Base-by-base conservation (phyloP, 176 grass and related monocot species). In the Avena eriantha region DNA sequence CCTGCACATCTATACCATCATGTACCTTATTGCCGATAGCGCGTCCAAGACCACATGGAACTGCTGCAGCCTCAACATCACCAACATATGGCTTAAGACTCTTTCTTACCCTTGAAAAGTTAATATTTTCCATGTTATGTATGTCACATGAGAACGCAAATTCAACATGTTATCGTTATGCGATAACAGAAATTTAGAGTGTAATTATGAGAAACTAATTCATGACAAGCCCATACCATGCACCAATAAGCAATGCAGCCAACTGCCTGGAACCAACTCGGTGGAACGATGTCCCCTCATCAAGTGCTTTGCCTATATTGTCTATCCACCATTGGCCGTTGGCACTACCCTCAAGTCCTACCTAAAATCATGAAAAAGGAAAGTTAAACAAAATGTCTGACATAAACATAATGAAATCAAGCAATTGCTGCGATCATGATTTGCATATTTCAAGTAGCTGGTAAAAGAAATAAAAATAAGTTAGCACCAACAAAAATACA, bases 251-350 rank as follows among this genome's bases (percentile, higher is more conserved):
- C 79, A 98, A 86, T 74, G 91, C 96, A 72, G 93, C 96, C 86
- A 98, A 87, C 76, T 98, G 96, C 79, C 96, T 95, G 59, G 96
- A 98, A 87, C 96, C 96, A 94, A 98, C 96, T 81, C 92, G 93
- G 48, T 96, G 90, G 86, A 98, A 98, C 14, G 90, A 89, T 43
- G 84, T 87, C 67, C 96, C 96, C 84, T 98, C 93, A 60, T 92
- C 93, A 87, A 98, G 86, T 12, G 93, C 92, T 83, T 89, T 95
- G 53, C 96, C 96, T 78, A 98, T 98, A 85, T 92, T 88, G 33
- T 94, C 93, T 86, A 98, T 93, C 96, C 96, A 98, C 96, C 96
- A 98, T 83, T 98, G 96, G 49, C 96, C 93, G 69, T 98, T 95
- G 35, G 92, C 87, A 87, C 96, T 98, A 41, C 93, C 96, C 90